Percentiles rank a stretch among this genome's conserved stretches.
These are phyloP conservation scores for Lactarius hengduanensis DNA, from an alignment of 768 basidiomycete genomes.

Conservation along the genomic window DNA sequence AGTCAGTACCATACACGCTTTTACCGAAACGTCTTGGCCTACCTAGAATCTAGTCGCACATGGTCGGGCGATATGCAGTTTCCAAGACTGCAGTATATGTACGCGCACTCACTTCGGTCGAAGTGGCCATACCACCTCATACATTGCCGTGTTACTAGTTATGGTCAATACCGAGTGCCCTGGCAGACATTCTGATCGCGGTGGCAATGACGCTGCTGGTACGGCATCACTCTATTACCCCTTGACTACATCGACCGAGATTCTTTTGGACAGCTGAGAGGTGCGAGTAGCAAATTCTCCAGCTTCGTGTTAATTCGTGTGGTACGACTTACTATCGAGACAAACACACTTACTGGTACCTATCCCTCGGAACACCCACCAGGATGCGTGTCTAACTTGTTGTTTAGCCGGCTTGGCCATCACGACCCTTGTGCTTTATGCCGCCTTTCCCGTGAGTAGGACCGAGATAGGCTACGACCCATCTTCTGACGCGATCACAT, in stretches of 20 bases:
- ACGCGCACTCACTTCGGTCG: not conserved
- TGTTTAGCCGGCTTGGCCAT: not conserved
- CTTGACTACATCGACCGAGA: not conserved
- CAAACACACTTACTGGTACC: not conserved
- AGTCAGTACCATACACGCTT: not conserved
- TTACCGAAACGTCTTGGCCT: not conserved
- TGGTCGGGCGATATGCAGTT: not conserved
- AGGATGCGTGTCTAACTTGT: not conserved
- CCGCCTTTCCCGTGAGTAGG: not conserved
- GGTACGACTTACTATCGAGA: not conserved
- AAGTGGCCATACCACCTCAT: not conserved
- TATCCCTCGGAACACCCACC: not conserved
- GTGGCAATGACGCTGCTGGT: not conserved
- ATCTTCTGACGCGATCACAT: not conserved
- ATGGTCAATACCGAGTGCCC: not conserved
- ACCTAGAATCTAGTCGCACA: not conserved
- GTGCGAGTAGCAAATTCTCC: not conserved
- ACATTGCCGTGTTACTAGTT: not conserved
- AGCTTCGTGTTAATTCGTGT: not conserved
- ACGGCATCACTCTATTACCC: not conserved
- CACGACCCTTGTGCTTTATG: not conserved
- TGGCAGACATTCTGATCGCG: not conserved
- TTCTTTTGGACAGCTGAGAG: not conserved
- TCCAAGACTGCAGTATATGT: not conserved
- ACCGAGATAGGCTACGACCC: not conserved